These are phyloP conservation scores for Colletotrichum spaethianum DNA, from an alignment of 2,329 filamentous ascomycete genomes.

Conservation along the genomic window DNA sequence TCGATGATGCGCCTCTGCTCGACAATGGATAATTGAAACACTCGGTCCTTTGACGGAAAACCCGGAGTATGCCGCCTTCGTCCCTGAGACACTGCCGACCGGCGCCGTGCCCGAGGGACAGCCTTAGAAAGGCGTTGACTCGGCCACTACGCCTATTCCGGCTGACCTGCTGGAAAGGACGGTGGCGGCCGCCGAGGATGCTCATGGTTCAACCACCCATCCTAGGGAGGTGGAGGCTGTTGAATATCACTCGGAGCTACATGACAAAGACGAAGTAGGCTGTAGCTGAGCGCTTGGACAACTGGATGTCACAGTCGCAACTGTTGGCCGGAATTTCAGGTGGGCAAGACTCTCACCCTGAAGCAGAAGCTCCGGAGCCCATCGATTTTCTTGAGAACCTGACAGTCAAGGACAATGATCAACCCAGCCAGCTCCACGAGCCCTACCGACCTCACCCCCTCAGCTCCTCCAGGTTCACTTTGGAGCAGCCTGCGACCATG, in stretches of 20 bases:
- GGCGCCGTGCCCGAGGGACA: not conserved
- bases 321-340: not conserved
- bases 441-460: not conserved
- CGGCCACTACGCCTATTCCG: not conserved
- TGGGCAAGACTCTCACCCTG: not conserved
- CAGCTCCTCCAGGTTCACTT: not conserved
- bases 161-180: not conserved
- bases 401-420: not conserved
- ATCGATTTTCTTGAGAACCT: not conserved
- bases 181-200: not conserved
- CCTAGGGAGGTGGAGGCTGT: not conserved
- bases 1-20: not conserved
- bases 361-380: not conserved
- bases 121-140: not conserved
- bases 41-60: conserved; percentile 4
- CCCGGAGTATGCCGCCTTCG: not conserved
- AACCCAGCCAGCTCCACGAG: not conserved
- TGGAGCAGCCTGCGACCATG: not conserved
- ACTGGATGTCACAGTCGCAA: not conserved
- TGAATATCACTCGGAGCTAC: not conserved
- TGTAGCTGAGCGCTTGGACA: not conserved
- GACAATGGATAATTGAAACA: not conserved
- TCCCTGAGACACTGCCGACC: not conserved
- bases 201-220: not conserved
- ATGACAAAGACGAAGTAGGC: not conserved